Conservation (phyloP, 331 rosid genomes). For the Pyrus hybrid region DNA sequence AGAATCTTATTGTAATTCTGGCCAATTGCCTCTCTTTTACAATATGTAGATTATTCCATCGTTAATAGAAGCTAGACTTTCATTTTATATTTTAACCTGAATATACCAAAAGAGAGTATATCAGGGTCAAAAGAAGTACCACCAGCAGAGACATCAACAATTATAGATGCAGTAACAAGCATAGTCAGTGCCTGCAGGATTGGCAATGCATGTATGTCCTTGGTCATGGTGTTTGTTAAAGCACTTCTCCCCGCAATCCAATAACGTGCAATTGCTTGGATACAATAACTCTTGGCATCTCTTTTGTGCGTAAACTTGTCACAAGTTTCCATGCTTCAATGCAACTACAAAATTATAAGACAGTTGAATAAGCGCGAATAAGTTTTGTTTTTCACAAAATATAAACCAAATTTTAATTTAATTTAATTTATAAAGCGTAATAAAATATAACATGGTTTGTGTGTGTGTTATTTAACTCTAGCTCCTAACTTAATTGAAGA, state of each 20-base stretch:
- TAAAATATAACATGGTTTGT: no score
- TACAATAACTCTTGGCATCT: conserved; percentile 1
- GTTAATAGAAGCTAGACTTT: neutral
- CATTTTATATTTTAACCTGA: neutral
- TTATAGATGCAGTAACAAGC: neutral
- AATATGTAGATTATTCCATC: neutral
- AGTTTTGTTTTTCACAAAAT: no score
- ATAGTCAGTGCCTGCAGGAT: neutral
- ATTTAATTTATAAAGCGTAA: no score
- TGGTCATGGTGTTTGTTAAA: neutral
- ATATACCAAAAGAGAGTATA: neutral
- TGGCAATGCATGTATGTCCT: neutral
- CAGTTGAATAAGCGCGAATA: no score
- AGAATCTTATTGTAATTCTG: neutral
- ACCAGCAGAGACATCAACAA: neutral
- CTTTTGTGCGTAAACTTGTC: neutral
- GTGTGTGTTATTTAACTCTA: no score
- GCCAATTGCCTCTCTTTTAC: neutral
- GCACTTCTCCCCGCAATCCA: neutral
- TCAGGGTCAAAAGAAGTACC: no score
- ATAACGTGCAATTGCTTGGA: neutral
- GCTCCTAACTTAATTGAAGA: no score
- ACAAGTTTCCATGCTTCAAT: neutral
- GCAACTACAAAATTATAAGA: neutral
- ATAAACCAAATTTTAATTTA: no score